A percentile compares a stretch with the other conserved stretches of the same genome.
Evolutionary conservation across 1,139 yeast species (phyloP).

Genomic region (Suhomyces ambrosiae): DNA sequence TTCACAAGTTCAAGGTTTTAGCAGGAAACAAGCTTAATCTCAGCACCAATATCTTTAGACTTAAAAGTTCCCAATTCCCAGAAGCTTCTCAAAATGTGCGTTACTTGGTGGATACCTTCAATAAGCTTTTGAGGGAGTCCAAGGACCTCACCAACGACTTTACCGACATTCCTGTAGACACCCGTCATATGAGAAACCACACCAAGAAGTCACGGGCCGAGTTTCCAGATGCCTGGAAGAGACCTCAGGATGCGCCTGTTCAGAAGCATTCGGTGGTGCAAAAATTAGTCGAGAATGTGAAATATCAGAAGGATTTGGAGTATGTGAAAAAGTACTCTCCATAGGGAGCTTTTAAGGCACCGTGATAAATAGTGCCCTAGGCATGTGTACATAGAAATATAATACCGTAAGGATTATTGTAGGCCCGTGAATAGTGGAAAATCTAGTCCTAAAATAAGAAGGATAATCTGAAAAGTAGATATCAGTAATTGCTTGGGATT

Average conservation of each 20-base stretch:
- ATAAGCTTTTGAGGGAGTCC: constrained; percentile 63
- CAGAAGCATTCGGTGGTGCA: constrained; percentile 34
- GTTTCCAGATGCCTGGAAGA: constrained; percentile 86
- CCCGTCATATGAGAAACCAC: constrained; percentile 60
- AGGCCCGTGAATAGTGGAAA: no score
- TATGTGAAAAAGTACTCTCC: constrained; percentile 33
- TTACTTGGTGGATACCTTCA: constrained; percentile 64
- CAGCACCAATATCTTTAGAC: constrained; percentile 56
- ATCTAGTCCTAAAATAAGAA: no score
- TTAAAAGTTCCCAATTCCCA: constrained; percentile 63
- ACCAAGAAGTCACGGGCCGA: constrained; percentile 37
- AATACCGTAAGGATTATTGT: no score
- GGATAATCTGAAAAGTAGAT: no score
- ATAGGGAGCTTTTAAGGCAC: no score
- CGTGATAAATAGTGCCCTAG: no score
- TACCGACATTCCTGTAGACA: constrained; percentile 79
- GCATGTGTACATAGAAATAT: no score
- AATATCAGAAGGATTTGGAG: constrained; percentile 34
- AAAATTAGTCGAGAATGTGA: constrained; percentile 38
- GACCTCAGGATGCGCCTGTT: constrained; percentile 69
- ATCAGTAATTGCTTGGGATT: no score
- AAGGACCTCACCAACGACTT: constrained; percentile 64
- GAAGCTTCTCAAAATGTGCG: constrained; percentile 88
- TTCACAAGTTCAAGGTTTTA: constrained; percentile 75
- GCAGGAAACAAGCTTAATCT: constrained; percentile 79